Base-by-base conservation (phyloP, 2,329 filamentous ascomycete genomes). In the Penicillium hesseltinei region DNA sequence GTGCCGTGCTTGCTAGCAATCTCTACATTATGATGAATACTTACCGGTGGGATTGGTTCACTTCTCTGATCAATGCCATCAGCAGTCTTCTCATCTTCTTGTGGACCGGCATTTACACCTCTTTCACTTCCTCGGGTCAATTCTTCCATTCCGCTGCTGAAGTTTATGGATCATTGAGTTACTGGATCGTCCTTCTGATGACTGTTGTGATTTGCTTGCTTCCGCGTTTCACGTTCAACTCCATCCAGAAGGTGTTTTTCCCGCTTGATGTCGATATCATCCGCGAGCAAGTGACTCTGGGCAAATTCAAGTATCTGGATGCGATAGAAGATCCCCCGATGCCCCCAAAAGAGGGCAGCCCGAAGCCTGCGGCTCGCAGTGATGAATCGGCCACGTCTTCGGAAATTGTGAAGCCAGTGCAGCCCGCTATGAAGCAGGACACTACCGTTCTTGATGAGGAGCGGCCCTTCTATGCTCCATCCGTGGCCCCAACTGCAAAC, bases 41-140 rank as follows among this genome's bases (percentile, higher is more conserved):
- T 0, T 97, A 96, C 75, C 86, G 93, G 59, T 99, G 94, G 94
- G 94, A 99, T 74, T 99, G 93, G 93, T 81, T 99, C 68, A 95
- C 95, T 77, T 76, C 92, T 23, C 79, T 96, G 58, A 88, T 97
- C 61, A 88, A 95, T 51, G 77, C 77, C 25, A 83, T 97, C 73
- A 96, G 92, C 76, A 89, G 89, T 61, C 73, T 97, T 31, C 84
- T 97, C 67, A 85, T 97, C 70, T 99, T 92, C 81, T 89, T 96
- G 78, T 97, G 94, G 92, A 97, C 94, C 6, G 94, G 92, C 31
- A 83, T 96, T 38, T 99, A 95, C 77, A 87, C 87, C 0, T 81
- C 83, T 2, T 84, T 85, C 68, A 78, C 78, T 23, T 74, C 75
- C 1, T 83, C 84, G 46, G 82, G 67, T 75, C 82, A 77, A 47